Evolutionary conservation across 768 basidiomycete genomes (phyloP).

Genomic region (Suillus paluster): DNA sequence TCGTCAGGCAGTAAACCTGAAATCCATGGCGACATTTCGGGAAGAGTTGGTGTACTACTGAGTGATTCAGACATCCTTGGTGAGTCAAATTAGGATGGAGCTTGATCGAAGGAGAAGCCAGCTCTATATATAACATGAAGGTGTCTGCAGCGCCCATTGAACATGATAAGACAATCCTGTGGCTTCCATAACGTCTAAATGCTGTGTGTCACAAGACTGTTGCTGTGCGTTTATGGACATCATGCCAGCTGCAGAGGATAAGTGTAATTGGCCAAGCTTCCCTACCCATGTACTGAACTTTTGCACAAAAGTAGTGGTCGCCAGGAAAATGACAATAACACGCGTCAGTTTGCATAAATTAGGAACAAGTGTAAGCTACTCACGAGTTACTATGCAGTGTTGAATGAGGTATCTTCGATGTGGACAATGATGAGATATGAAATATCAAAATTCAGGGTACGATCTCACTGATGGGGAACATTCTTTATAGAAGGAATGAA

Average conservation of each 20-base stretch:
- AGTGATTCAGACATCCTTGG: not conserved
- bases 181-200: not conserved
- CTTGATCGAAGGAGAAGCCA: not conserved
- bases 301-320: not conserved
- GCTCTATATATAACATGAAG: constrained; percentile 8
- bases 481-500: not conserved
- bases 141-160: not conserved
- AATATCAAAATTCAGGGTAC: not conserved
- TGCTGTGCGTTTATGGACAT: not conserved
- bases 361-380: not conserved
- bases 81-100: too few relatives aligned
- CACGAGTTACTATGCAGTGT: not conserved
- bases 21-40: not conserved
- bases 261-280: not conserved
- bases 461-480: not conserved
- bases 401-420: not conserved
- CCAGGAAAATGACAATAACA: not conserved
- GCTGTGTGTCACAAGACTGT: not conserved
- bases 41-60: not conserved
- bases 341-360: not conserved
- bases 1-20: not conserved
- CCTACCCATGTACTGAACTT: not conserved
- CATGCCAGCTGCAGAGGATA: not conserved
- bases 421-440: not conserved
- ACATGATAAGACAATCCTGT: not conserved